Evolutionary conservation across 352 stramenopile genomes (phyloP), one percentile per base, ranked within the genome.

Genomic region (Albugo candida): DNA sequence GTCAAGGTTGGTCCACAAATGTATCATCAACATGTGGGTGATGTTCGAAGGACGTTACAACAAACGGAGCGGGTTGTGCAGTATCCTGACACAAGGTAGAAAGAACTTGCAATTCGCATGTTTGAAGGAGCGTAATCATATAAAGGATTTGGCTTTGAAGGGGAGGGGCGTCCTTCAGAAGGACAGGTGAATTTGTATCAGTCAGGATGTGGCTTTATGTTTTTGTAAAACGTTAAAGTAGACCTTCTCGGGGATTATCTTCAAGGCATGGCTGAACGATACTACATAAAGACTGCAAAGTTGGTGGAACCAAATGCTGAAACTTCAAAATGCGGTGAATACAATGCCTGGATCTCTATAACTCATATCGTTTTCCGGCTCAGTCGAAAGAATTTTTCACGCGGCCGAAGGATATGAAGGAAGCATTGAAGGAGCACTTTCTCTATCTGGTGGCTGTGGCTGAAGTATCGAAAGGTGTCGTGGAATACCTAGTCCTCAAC

Each of bases 261-360:
- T 16, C 42, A 47, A 43, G 42, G 19, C 2, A 24, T 24, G 19
- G 42, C 42, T 47, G 42, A 47, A 24, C 42, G 42, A 24, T 47
- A 47, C 19, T 47, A 41, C 27, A 47, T 34, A 24, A 34, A 8
- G 35, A 24, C 20, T 47, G n/a, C 2, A 18, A 8, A 24, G n/a
- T 10, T 47, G 42, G 42, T 47, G 42, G 42, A 47, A 24, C n/a
- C n/a, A 47, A 6, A 27, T 16, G 4, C 42, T 11, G 20, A 34
- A 4, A 34, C 19, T 47, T 5, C 38, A 34, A 11, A 36, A 41
- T 34, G 19, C 38, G 20, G 11, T 47, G n/a, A 11, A 47, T 10
- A 24, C 3, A 11, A 47, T 47, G 42, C 27, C 11, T 6, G 8
- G 27, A 11, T 11, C 2, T 47, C 35, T 34, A 47, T 6, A 34